Evolutionary conservation across 148 eudicot genomes (phyloP).

Genomic region (Polygonum aviculare): DNA sequence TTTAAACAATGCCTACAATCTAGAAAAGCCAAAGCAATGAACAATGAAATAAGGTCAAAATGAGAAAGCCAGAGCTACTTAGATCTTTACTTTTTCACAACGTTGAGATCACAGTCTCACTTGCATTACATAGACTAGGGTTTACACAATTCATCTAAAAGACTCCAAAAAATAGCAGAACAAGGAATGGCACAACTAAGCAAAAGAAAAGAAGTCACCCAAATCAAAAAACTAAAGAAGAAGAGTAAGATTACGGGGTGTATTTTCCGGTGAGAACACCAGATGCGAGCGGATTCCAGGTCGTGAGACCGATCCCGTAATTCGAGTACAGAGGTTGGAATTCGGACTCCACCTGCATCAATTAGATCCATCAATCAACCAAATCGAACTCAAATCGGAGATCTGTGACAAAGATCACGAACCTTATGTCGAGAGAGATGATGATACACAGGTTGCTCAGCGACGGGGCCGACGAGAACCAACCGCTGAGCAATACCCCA

Average conservation of each 20-base stretch:
- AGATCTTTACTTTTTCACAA: background rate
- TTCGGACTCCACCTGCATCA: slow-evolving; percentile 72
- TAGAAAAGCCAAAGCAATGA: background rate
- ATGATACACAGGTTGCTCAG: slow-evolving; percentile 95
- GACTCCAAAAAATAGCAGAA: background rate
- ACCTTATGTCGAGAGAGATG: slow-evolving; percentile 82
- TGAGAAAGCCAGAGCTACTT: background rate
- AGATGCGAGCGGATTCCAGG: slow-evolving; percentile 98
- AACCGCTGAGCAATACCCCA: slow-evolving; percentile 67
- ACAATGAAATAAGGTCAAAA: background rate
- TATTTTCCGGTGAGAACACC: slow-evolving; percentile 94
- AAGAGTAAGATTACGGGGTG: slow-evolving; percentile 12
- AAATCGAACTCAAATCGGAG: background rate
- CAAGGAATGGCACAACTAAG: background rate
- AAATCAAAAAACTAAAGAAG: background rate
- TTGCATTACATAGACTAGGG: background rate
- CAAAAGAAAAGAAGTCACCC: background rate
- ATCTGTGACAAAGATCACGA: background rate
- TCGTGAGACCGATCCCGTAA: slow-evolving; percentile 87
- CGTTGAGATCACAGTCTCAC: background rate
- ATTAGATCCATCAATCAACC: background rate
- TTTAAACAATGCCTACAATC: background rate
- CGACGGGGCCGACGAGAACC: slow-evolving; percentile 76
- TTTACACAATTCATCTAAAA: background rate
- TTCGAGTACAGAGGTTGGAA: slow-evolving; percentile 69